These are phyloP conservation scores for Setomelanomma holmii DNA, from an alignment of 2,329 filamentous ascomycete species.

Conservation along the genomic window DNA sequence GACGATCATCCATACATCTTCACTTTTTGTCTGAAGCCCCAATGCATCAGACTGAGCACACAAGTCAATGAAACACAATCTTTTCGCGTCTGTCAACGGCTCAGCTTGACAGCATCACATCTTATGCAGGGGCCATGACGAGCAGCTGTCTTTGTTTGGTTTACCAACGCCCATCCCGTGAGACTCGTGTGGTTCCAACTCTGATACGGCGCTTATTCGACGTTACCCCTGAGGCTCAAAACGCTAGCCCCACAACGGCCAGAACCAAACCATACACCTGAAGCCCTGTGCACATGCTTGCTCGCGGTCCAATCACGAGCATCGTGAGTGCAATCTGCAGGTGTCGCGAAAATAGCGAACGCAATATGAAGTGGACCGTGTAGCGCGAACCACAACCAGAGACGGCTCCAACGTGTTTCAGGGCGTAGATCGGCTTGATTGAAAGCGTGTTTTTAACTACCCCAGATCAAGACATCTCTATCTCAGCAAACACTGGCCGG, in stretches of 20 bases:
- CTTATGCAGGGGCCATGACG: constrained; percentile 26
- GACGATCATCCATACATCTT: constrained; percentile 1
- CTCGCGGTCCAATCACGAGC: constrained; percentile 24
- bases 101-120: constrained; percentile 15
- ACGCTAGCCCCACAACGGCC: constrained; percentile 34
- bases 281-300: constrained; percentile 12
- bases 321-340: constrained; percentile 16
- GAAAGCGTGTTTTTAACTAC: constrained; percentile 1
- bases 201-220: constrained; percentile 29
- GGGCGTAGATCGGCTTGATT: background rate
- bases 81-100: constrained; percentile 17
- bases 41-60: constrained; percentile 14
- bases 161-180: constrained; percentile 30
- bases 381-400: constrained; percentile 15
- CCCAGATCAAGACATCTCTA: constrained; percentile 1
- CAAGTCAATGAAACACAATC: constrained; percentile 17
- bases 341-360: constrained; percentile 19
- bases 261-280: constrained; percentile 14
- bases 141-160: constrained; percentile 26
- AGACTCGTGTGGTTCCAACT: constrained; percentile 33
- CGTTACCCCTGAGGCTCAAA: constrained; percentile 31
- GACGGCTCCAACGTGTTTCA: constrained; percentile 10
- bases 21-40: constrained; percentile 9
- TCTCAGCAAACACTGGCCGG: constrained; percentile 7
- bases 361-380: constrained; percentile 12